Evolutionary conservation across 495 filamentous ascomycete genomes (phyloP).

Genomic region (Thermothielavioides terrestris): DNA sequence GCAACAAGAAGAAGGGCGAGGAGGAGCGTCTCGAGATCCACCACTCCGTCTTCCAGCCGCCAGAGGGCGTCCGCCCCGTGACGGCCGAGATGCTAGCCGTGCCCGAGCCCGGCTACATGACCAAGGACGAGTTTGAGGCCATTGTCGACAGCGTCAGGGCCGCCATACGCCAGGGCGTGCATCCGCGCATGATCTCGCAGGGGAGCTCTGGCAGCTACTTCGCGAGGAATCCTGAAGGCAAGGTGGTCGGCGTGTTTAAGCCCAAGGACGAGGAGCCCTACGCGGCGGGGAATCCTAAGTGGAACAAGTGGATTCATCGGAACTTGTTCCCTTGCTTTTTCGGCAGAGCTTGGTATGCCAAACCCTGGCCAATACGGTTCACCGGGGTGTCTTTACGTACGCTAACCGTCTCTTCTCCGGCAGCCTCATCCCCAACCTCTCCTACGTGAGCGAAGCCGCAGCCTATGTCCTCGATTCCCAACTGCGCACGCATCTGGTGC

Average conservation of each 20-base stretch:
- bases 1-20: constrained; percentile 61
- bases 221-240: constrained; percentile 81
- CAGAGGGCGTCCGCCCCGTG: constrained; percentile 70
- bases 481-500: constrained; percentile 83
- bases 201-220: constrained; percentile 98
- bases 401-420: constrained; percentile 10
- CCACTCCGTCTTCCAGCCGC: constrained; percentile 90
- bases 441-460: constrained; percentile 95
- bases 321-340: constrained; percentile 97
- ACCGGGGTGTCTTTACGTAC: too few relatives aligned
- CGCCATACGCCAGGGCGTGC: constrained; percentile 85
- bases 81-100: constrained; percentile 64
- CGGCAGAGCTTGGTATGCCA: constrained; percentile 70
- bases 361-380: background rate
- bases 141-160: constrained; percentile 81
- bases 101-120: constrained; percentile 48
- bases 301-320: constrained; percentile 92
- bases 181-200: constrained; percentile 92
- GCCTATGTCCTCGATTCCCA: constrained; percentile 91
- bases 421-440: constrained; percentile 92
- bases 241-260: constrained; percentile 96
- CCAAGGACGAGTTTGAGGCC: constrained; percentile 73
- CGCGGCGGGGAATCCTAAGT: constrained; percentile 83
- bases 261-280: constrained; percentile 99
- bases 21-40: constrained; percentile 89